Percentiles rank a stretch among this genome's conserved stretches.
Evolutionary conservation across 768 basidiomycete species (phyloP).

Genomic region (Agaricus subrufescens): DNA sequence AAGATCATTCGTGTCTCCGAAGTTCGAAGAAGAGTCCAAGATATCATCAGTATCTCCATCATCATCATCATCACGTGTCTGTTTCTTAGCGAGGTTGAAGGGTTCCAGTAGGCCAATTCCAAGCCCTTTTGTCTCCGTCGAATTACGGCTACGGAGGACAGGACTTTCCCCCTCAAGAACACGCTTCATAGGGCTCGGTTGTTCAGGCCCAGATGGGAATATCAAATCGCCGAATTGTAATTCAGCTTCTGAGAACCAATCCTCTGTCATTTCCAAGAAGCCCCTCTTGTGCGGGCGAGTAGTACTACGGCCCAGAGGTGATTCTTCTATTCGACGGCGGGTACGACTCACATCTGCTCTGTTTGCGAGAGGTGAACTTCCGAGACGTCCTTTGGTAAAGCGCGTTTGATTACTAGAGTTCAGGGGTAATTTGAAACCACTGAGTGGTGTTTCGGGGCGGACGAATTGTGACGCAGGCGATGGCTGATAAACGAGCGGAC

Average conservation of each 20-base stretch:
- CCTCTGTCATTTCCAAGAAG: constrained; percentile 32
- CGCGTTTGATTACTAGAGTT: constrained; percentile 32
- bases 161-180: constrained; percentile 47
- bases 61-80: constrained; percentile 18
- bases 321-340: constrained; percentile 35
- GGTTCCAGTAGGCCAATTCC: constrained; percentile 54
- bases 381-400: constrained; percentile 23
- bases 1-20: constrained; percentile 24
- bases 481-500: constrained; percentile 26
- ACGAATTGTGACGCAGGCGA: constrained; percentile 20
- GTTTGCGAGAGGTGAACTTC: constrained; percentile 13
- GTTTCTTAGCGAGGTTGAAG: constrained; percentile 41
- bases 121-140: constrained; percentile 35
- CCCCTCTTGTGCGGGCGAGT: constrained; percentile 24
- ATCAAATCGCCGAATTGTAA: constrained; percentile 40
- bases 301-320: constrained; percentile 35
- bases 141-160: constrained; percentile 37
- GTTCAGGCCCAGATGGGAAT: constrained; percentile 22
- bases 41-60: constrained; percentile 30
- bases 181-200: constrained; percentile 24
- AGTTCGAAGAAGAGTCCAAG: constrained; percentile 22
- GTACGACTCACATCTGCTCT: constrained; percentile 1
- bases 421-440: constrained; percentile 27
- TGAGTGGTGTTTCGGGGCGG: constrained; percentile 13
- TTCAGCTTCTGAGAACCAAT: constrained; percentile 35